A percentile compares a stretch with the other conserved stretches of the same genome.
These are phyloP conservation scores for Heterobasidion occidentale DNA, from an alignment of 1,284 basidiomycete genomes.

Conservation along the genomic window DNA sequence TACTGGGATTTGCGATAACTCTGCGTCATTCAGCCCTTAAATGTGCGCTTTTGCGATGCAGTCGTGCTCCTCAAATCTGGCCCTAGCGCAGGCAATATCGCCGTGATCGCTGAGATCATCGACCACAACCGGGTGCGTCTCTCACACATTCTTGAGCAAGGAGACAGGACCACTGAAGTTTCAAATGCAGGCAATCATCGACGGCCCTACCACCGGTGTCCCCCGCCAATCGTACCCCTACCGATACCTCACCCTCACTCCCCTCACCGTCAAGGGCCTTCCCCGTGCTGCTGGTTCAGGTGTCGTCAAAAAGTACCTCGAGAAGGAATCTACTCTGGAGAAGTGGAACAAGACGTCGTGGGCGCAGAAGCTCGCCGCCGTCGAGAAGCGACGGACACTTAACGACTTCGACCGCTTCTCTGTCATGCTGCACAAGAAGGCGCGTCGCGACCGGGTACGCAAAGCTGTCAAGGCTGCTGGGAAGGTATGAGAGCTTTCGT, in stretches of 20 bases:
- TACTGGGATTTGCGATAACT: conserved; percentile 6
- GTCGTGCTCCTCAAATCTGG: conserved; percentile 95
- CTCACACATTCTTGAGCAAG: not conserved
- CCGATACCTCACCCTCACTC: conserved; percentile 91
- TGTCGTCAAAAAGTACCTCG: conserved; percentile 80
- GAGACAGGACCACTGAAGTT: not conserved
- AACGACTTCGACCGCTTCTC: conserved; percentile 90
- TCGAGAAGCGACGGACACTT: conserved; percentile 68
- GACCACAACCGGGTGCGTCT: conserved; percentile 93
- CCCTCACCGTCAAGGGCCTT: conserved; percentile 77
- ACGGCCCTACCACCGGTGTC: conserved; percentile 88
- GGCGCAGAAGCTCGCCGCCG: conserved; percentile 85
- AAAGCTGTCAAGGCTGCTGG: conserved; percentile 52
- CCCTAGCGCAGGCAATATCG: conserved; percentile 82
- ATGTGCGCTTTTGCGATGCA: conserved; percentile 18
- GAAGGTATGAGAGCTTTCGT: conserved; percentile 24
- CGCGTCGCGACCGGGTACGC: conserved; percentile 61
- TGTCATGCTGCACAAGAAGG: conserved; percentile 73
- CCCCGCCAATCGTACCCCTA: conserved; percentile 89
- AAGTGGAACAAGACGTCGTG: conserved; percentile 85
- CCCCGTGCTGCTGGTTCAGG: conserved; percentile 85
- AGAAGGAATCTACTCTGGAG: conserved; percentile 69
- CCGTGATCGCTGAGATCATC: conserved; percentile 95
- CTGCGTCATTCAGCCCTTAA: not conserved
- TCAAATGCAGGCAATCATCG: conserved; percentile 77